Evolutionary conservation across 2,329 filamentous ascomycete species (phyloP), one percentile per base, ranked within the genome.

Genomic region (Coleophoma eucalyptorum): DNA sequence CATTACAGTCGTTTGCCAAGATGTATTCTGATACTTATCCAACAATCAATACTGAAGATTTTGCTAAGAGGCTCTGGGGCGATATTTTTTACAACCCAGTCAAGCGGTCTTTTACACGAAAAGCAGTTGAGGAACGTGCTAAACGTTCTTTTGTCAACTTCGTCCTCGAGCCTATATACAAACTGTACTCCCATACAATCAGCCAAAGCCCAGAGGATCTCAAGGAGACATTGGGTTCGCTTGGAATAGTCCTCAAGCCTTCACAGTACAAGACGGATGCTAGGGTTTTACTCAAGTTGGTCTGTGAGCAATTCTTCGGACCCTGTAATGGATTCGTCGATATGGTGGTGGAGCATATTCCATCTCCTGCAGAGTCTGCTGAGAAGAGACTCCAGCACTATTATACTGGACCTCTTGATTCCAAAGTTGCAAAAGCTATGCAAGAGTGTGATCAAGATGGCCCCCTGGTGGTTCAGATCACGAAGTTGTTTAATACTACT

Each of bases 221-320:
- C 53, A 91, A 88, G 64, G 79, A 79, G 43, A 94, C 91, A 0
- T 72, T 99, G 51, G 84, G 80, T 16, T 84, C 83, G 18, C 76
- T 99, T 10, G 90, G 91, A 12, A 96, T 99, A 61, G 72, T 77
- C 18, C 73, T 99, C 55, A 99, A 97, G 72, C 93, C 94, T 3
- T 92, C 90, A 7, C 91, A 97, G 66, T 90, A 95, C 68, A 94
- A 87, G 69, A 82, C 86, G 2, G 93, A 99, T 66, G 92, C 94
- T 4, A 94, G 89, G 61, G 87, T 92, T 35, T 79, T 99, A 15
- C 78, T 99, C 50, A 92, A 89, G 64, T 74, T 95, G 47, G 92
- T 96, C 5, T 97, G 93, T 67, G 88, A 90, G 65, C 90, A 96
- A 65, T 99, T 97, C 72, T 99, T 99, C 62, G 94, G 94, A 0